Conservation (phyloP, 106 monocot species). For the Dendrobium officinale region DNA sequence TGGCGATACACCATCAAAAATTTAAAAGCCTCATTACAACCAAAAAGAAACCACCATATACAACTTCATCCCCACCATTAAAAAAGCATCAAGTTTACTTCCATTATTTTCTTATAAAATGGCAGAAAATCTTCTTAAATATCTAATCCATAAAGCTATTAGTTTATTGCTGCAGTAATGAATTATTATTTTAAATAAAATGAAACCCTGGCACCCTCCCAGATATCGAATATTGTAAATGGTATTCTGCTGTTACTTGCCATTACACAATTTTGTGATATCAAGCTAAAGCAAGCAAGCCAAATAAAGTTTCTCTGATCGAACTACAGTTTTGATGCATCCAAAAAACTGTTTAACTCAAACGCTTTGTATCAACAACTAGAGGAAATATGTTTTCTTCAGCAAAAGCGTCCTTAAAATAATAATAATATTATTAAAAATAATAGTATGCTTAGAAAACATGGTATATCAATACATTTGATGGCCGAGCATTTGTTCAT, state of each 20-base stretch:
- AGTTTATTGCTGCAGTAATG: background rate
- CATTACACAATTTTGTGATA: background rate
- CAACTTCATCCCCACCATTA: background rate
- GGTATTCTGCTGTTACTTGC: background rate
- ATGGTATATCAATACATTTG: background rate
- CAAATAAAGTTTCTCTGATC: slow-evolving; percentile 1
- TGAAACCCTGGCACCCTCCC: background rate
- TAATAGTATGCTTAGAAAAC: background rate
- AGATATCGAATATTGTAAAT: background rate
- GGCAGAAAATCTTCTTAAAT: background rate
- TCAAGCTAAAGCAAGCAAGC: background rate
- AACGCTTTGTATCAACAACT: background rate
- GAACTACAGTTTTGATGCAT: background rate
- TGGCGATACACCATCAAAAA: background rate
- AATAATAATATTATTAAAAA: background rate
- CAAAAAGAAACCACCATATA: background rate
- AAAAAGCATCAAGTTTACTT: background rate
- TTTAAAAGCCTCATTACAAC: background rate
- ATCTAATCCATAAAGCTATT: background rate
- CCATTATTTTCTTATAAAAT: background rate
- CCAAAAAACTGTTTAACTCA: background rate
- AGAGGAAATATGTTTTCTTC: background rate
- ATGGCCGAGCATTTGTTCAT: background rate
- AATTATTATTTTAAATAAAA: background rate
- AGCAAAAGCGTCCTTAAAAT: background rate